Conservation (phyloP, 768 basidiomycete genomes). For the Naganishia vishniacii region DNA sequence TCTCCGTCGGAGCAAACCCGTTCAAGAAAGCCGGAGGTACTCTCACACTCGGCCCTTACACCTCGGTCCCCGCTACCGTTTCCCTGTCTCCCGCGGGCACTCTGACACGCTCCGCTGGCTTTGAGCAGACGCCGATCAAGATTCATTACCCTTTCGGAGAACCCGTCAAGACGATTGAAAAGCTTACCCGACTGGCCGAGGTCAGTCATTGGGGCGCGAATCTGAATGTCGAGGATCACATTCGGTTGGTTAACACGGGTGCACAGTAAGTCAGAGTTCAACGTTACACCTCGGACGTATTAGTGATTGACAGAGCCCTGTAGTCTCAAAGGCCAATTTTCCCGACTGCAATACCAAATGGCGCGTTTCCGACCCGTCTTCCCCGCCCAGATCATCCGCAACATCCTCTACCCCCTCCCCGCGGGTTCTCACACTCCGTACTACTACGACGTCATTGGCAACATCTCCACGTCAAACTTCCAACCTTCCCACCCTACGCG, state of each 20-base stretch:
- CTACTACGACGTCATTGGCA: slow-evolving; percentile 87
- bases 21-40: slow-evolving; percentile 70
- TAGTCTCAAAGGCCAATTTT: slow-evolving; percentile 93
- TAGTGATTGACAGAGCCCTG: too few species aligned
- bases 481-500: slow-evolving; percentile 62
- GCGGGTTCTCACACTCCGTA: slow-evolving; percentile 74
- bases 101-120: slow-evolving; percentile 50
- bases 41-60: slow-evolving; percentile 83
- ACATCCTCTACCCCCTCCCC: slow-evolving; percentile 73
- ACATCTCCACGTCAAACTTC: slow-evolving; percentile 89
- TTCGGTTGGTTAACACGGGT: slow-evolving; percentile 79
- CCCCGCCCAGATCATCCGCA: slow-evolving; percentile 61
- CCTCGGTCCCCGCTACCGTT: slow-evolving; percentile 62
- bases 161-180: slow-evolving; percentile 70
- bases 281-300: too few species aligned
- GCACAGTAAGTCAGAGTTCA: slow-evolving; percentile 78
- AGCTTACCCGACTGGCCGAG: slow-evolving; percentile 71
- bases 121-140: slow-evolving; percentile 61
- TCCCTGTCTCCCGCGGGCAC: slow-evolving; percentile 34
- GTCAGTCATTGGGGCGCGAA: slow-evolving; percentile 97
- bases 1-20: slow-evolving; percentile 58
- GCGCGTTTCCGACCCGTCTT: slow-evolving; percentile 63
- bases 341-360: slow-evolving; percentile 78
- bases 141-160: slow-evolving; percentile 79
- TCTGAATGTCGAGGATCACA: slow-evolving; percentile 83